Percentiles rank a stretch among this genome's conserved stretches.
These are phyloP conservation scores for Colletotrichum sp. DNA, from an alignment of 2,329 filamentous ascomycete species.

Conservation along the genomic window DNA sequence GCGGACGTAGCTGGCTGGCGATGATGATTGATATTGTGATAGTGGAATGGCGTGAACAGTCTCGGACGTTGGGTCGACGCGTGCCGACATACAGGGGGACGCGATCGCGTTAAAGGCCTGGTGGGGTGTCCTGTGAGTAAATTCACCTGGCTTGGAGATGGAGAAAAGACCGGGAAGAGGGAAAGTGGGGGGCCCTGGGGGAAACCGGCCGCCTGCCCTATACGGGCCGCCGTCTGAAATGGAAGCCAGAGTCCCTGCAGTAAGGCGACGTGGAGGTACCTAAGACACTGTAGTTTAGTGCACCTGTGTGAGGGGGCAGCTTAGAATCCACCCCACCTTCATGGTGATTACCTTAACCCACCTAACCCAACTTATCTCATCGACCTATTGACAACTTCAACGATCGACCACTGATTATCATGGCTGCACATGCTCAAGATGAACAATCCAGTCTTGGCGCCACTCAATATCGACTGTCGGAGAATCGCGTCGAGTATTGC, in stretches of 20 bases:
- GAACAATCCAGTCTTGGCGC: background rate
- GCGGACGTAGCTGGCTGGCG: background rate
- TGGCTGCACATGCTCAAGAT: background rate
- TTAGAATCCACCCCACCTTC: background rate
- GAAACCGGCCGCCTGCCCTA: background rate
- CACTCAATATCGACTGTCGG: slow-evolving; percentile 58
- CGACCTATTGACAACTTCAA: background rate
- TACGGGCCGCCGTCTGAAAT: background rate
- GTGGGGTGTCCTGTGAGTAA: background rate
- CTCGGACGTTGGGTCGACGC: background rate
- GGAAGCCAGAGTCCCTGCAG: background rate
- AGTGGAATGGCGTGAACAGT: background rate
- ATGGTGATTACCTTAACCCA: background rate
- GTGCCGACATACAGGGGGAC: background rate
- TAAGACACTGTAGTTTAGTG: background rate
- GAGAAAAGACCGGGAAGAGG: background rate
- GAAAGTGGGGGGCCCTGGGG: background rate
- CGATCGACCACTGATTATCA: background rate
- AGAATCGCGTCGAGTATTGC: slow-evolving; percentile 87
- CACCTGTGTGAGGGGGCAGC: background rate
- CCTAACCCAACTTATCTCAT: background rate
- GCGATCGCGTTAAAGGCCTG: background rate
- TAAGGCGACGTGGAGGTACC: no score
- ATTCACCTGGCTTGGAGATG: background rate
- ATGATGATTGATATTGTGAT: background rate